Conservation (phyloP, 1,139 yeast genomes). For the Yamadazyma oceani region DNA sequence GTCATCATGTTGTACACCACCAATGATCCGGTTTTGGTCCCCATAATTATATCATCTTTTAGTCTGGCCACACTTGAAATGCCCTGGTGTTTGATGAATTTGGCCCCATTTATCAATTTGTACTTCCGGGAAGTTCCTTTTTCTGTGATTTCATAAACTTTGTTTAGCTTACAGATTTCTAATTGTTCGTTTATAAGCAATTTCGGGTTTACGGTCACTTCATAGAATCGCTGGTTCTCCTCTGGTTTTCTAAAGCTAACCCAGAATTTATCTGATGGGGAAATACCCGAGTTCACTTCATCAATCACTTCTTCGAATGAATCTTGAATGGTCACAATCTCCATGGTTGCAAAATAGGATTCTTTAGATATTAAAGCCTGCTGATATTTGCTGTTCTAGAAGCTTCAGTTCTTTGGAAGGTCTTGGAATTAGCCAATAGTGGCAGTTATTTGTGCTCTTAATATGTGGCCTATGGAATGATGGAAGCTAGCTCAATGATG, state of each 20-base stretch:
- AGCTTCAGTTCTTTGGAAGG: not conserved
- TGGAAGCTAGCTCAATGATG: too few species aligned
- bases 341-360: constrained; percentile 10
- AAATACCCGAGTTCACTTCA: constrained; percentile 28
- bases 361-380: too few species aligned
- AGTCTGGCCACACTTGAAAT: constrained; percentile 10
- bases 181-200: not conserved
- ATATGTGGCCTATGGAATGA: too few species aligned
- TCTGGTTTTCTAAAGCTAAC: constrained; percentile 32
- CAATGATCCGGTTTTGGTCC: constrained; percentile 46
- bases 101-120: constrained; percentile 8
- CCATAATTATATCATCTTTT: constrained; percentile 28
- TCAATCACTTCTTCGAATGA: constrained; percentile 40
- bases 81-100: constrained; percentile 6
- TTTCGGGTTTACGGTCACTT: constrained; percentile 13
- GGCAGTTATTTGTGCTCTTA: too few species aligned
- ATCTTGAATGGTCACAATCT: constrained; percentile 38
- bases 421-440: not conserved
- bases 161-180: not conserved
- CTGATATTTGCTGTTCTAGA: too few species aligned
- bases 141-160: not conserved
- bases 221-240: constrained; percentile 13
- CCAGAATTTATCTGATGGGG: constrained; percentile 35
- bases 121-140: constrained; percentile 9
- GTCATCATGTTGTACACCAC: constrained; percentile 14